These are phyloP conservation scores for Fusarium pseudonygamai DNA, from an alignment of 2,329 filamentous ascomycete species.

Conservation along the genomic window DNA sequence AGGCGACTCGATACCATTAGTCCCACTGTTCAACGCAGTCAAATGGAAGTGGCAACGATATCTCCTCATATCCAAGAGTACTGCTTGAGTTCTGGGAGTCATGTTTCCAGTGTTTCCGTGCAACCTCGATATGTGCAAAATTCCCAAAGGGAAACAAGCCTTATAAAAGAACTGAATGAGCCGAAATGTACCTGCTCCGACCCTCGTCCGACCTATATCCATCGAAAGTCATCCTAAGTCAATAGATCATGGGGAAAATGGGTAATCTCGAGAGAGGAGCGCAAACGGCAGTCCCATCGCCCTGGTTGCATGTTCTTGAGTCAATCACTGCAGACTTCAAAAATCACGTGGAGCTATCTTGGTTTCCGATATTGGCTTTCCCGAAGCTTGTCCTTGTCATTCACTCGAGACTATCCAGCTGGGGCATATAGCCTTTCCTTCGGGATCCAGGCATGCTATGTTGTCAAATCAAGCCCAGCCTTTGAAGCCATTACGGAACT, in stretches of 20 bases:
- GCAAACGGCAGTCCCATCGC: neutral
- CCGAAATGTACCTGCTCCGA: neutral
- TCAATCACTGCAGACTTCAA: neutral
- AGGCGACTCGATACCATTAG: fast-evolving
- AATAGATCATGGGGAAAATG: neutral
- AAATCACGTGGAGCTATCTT: neutral
- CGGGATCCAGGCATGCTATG: neutral
- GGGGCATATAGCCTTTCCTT: neutral
- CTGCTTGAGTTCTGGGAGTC: too few relatives aligned
- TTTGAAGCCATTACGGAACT: neutral
- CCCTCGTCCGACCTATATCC: too few relatives aligned
- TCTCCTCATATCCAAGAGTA: too few relatives aligned
- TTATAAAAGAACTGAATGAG: too few relatives aligned
- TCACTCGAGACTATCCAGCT: fast-evolving
- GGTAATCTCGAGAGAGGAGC: neutral
- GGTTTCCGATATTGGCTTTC: neutral
- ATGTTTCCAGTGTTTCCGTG: too few relatives aligned
- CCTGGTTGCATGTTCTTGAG: neutral
- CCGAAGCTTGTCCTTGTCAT: fast-evolving
- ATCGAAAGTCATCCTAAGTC: neutral
- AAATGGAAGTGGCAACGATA: neutral
- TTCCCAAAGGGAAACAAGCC: fast-evolving
- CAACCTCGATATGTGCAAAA: neutral
- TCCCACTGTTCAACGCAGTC: fast-evolving
- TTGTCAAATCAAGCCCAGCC: neutral